Base-by-base conservation (phyloP, 768 basidiomycete species). In the Antrodiella citrinella region DNA sequence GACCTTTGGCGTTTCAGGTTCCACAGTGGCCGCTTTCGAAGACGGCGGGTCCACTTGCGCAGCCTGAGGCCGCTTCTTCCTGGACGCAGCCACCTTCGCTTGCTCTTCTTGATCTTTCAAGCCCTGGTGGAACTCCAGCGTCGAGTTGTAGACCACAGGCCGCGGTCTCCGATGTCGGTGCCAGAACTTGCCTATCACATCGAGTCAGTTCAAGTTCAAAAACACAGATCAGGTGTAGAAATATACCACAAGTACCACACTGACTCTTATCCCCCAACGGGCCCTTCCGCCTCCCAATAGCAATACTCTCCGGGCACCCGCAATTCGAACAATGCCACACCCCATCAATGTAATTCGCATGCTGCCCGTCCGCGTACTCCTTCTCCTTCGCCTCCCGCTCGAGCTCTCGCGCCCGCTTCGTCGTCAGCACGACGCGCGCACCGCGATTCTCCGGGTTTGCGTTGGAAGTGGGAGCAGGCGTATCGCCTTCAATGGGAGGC, bases 281-380 rank as follows among this genome's bases (percentile, higher is more conserved):
- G 1, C 94, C 92, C 59, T 94, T 94, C 57, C 91, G 74, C 53
- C 90, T 71, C 2, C 92, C 92, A 40, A 91, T 71, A 2, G 91
- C 89, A 51, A 95, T 82, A 57, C 70, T 80, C 61, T 91, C 91
- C 0, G 93, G 93, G 62, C 88, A 88, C 4, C 93, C 93, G 59
- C 91, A 96, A 61, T 92, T 95, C 18, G 90, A 91, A 62, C 93
- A 97, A 68, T 92, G 90, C 93, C 93, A 96, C 3, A 88, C 75
- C 1, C 89, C 91, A 56, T 92, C 72, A 62, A 92, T 85, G 58
- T 79, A 73, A 62, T 91, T 88, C 35, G 83, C 74, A 59, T 88
- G 88, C 61, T 89, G 86, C 5, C 87, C 85, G 58, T 91, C 84
- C 38, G 82, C 82, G 61, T 82, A 88, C 65, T 88, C 88, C 61